A percentile compares a stretch with the other conserved stretches of the same genome.
These are phyloP conservation scores for Aureobasidium sp. DNA, from an alignment of 2,329 filamentous ascomycete species.

Conservation along the genomic window DNA sequence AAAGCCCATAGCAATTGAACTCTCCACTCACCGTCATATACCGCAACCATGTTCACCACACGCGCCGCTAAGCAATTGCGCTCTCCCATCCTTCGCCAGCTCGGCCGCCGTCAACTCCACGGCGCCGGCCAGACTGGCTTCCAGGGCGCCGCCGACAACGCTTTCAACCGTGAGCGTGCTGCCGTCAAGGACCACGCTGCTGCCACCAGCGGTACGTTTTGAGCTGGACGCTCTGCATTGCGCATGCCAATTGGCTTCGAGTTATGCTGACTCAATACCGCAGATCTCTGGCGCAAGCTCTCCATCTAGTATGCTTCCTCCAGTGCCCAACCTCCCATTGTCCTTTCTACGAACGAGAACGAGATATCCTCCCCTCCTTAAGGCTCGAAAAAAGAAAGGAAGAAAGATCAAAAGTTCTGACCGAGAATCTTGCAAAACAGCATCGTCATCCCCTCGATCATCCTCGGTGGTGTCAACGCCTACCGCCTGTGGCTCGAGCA, in stretches of 20 bases:
- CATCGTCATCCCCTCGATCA: constrained; percentile 63
- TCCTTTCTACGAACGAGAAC: background rate
- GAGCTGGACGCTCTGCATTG: background rate
- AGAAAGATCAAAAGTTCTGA: background rate
- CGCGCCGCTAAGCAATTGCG: constrained; percentile 16
- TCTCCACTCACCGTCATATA: background rate
- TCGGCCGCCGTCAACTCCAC: constrained; percentile 17
- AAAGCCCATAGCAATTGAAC: background rate
- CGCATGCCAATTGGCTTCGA: background rate
- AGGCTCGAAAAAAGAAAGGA: constrained; percentile 8
- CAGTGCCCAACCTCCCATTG: background rate
- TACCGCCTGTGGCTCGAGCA: constrained; percentile 90
- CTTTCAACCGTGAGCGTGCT: constrained; percentile 85
- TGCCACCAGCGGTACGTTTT: constrained; percentile 66
- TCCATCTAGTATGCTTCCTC: constrained; percentile 67
- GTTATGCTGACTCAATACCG: constrained; percentile 11
- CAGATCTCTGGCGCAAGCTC: constrained; percentile 92
- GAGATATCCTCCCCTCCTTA: background rate
- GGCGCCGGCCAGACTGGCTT: constrained; percentile 29
- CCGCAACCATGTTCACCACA: constrained; percentile 16
- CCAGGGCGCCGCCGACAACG: constrained; percentile 64
- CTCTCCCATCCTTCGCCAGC: constrained; percentile 24
- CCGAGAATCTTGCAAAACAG: constrained; percentile 38
- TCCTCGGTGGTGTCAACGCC: constrained; percentile 69
- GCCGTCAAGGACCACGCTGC: constrained; percentile 86